Evolutionary conservation across 371 early-diverging fungal genomes (phyloP).

Genomic region (Mucor sp.): DNA sequence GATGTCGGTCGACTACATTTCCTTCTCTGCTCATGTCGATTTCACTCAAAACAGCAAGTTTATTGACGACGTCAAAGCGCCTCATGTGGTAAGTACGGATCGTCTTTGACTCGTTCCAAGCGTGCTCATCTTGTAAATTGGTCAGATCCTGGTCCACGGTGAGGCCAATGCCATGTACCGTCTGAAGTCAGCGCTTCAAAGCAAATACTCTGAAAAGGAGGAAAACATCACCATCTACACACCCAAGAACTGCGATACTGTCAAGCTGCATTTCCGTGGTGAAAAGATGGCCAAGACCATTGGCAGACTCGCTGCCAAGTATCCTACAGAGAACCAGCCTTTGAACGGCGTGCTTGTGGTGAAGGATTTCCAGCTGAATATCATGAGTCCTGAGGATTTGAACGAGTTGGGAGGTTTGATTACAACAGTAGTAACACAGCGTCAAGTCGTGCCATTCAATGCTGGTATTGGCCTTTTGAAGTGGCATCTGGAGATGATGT

Average conservation of each 20-base stretch:
- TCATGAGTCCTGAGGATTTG: slow-evolving; percentile 81
- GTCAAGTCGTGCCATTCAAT: slow-evolving; percentile 76
- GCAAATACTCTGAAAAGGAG: slow-evolving; percentile 82
- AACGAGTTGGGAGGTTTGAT: slow-evolving; percentile 80
- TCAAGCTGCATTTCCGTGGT: slow-evolving; percentile 92
- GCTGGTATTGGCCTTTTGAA: slow-evolving; percentile 80
- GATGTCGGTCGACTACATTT: slow-evolving; percentile 97
- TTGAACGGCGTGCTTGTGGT: slow-evolving; percentile 86
- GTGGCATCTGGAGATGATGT: slow-evolving; percentile 93
- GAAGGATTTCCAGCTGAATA: slow-evolving; percentile 87
- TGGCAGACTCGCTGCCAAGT: slow-evolving; percentile 77
- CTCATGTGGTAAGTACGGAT: slow-evolving; percentile 78
- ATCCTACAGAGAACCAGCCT: slow-evolving; percentile 66
- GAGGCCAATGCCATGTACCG: slow-evolving; percentile 99
- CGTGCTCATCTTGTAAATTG: neutral
- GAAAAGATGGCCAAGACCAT: slow-evolving; percentile 95
- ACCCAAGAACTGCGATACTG: slow-evolving; percentile 95
- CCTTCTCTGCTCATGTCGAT: slow-evolving; percentile 99
- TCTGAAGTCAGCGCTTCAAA: slow-evolving; percentile 88
- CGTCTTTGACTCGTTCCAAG: neutral
- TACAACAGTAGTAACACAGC: slow-evolving; percentile 78
- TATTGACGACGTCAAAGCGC: slow-evolving; percentile 96
- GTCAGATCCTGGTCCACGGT: slow-evolving; percentile 96
- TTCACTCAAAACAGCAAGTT: slow-evolving; percentile 98
- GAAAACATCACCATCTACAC: slow-evolving; percentile 88